phyloP scores from a whole-genome alignment of 2,329 filamentous ascomycete species.

The Diatrype stigma region DNA sequence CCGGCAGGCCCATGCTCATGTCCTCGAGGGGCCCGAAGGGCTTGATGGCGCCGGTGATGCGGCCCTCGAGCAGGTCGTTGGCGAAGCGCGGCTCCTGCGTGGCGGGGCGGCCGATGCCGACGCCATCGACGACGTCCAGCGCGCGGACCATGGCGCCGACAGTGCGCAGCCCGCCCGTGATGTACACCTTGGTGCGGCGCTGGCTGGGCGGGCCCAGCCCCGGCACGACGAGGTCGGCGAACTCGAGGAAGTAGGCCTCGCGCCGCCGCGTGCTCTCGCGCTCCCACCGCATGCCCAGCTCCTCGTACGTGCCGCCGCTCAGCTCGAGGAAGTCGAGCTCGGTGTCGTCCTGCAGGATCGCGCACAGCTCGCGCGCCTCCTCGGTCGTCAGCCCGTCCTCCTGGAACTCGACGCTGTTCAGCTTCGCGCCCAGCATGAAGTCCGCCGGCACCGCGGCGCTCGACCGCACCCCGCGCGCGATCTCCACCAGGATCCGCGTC shows the following conservation, averaged over 20 bases:
- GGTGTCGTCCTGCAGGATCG: conserved; percentile 50
- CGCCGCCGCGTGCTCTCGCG: conserved; percentile 45
- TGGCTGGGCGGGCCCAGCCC: conserved; percentile 24
- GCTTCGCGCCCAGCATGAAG: conserved; percentile 51
- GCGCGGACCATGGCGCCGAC: conserved; percentile 46
- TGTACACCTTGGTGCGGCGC: conserved; percentile 38
- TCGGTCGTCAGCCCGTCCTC: conserved; percentile 16
- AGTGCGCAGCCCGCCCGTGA: conserved; percentile 61
- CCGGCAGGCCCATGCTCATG: conserved; percentile 38
- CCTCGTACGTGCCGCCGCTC: conserved; percentile 57
- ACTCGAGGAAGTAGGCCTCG: conserved; percentile 67
- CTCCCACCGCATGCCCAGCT: conserved; percentile 38
- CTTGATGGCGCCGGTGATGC: conserved; percentile 44
- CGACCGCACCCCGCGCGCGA: conserved; percentile 26
- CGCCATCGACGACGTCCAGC: conserved; percentile 40
- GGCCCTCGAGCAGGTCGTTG: conserved; percentile 36
- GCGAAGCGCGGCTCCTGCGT: neutral
- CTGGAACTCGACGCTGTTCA: conserved; percentile 55
- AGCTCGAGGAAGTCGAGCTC: conserved; percentile 65
- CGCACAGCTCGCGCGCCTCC: conserved; percentile 34
- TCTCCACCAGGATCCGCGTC: conserved; percentile 46
- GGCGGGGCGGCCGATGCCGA: conserved; percentile 17
- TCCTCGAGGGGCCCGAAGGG: conserved; percentile 43
- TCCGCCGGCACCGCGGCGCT: neutral
- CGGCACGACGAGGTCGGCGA: conserved; percentile 44